Base-by-base conservation (phyloP, 305 asterid genomes). In the Stenogyne calaminthoides region DNA sequence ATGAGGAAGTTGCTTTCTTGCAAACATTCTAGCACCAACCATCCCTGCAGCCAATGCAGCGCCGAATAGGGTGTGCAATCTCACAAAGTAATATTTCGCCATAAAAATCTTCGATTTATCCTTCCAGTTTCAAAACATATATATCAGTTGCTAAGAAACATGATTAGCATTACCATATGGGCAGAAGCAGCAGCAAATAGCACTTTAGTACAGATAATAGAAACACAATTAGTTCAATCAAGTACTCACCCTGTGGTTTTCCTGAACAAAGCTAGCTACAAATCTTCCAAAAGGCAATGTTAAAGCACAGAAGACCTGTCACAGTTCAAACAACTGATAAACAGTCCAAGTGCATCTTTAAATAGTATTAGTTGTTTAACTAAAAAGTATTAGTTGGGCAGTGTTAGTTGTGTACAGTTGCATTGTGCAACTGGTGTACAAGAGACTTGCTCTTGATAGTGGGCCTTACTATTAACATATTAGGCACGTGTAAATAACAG, bases 81-180 rank as follows among this genome's bases (percentile, higher is more conserved):
- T 85, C 92, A 92, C 97, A 74, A 88, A 83, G 71, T 82, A 84
- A 71, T 92, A 92, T 58, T 90, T 92, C 1, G 94, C 91, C 89
- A 88, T 85, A 72, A 88, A 92, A 20, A 90, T 90, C 82, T 84
- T 88, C 36, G 84, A 59, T 75, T 84, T 78, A 76, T 92, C 96
- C 96, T 90, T 46, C 49, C 12, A 52, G 8, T 12, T 51, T 39
- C n/a, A 5, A 59, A 22, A 11, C 14, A 62, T 55, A 54, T 44
- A 64, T 10, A 51, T 39, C 9, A 22, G 15, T 56, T 1, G 29
- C 47, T 22, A 52, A 51, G 9, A 0, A 6, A 59, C 39, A 27
- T 14, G 2, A 12, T 14, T 7, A 29, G 20, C 40, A 58, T 14
- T 11, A 34, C 25, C 22, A 12, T 11, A 29, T 12, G 22, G 3